Evolutionary conservation across 2,329 filamentous ascomycete genomes (phyloP).

Genomic region (Bimuria novae-zelandiae): DNA sequence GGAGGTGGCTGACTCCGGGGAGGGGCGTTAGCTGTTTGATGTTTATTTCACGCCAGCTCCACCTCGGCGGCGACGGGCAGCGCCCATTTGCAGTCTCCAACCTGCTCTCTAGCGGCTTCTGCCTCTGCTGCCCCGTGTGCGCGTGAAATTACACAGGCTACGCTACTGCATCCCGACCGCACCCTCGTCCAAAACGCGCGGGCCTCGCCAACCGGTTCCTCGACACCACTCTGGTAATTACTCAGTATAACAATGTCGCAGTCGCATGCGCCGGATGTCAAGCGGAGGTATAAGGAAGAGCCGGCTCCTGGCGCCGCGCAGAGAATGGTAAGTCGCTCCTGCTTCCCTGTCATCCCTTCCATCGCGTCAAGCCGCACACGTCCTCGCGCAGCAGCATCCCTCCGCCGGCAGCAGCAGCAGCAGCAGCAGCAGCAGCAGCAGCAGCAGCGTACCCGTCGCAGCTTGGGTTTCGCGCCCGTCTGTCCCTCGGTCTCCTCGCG

Average conservation of each 20-base stretch:
- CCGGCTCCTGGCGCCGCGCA: conserved; percentile 50
- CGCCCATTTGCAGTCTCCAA: conserved; percentile 2
- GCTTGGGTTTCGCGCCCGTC: conserved; percentile 26
- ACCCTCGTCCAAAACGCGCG: conserved; percentile 34
- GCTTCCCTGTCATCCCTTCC: conserved; percentile 20
- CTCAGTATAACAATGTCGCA: conserved; percentile 50
- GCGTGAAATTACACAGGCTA: conserved; percentile 44
- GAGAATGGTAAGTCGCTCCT: conserved; percentile 50
- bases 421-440: conserved; percentile 29
- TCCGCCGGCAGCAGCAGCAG: conserved; percentile 17
- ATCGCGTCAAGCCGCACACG: too few species aligned
- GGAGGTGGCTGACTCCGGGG: conserved; percentile 36
- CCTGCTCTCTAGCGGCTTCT: conserved; percentile 1
- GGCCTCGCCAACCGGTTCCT: conserved; percentile 39
- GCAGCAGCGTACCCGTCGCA: conserved; percentile 26
- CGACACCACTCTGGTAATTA: conserved; percentile 33
- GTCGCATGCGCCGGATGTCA: conserved; percentile 47
- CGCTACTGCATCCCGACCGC: conserved; percentile 42
- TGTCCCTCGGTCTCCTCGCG: conserved; percentile 32
- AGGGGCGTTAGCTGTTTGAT: conserved; percentile 41
- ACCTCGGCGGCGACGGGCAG: conserved; percentile 29
- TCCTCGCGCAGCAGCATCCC: conserved; percentile 18
- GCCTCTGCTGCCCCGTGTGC: conserved; percentile 12
- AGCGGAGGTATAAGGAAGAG: conserved; percentile 52
- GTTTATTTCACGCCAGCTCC: conserved; percentile 46